Evolutionary conservation across 305 asterid genomes (phyloP).

Genomic region (Solanum aculeatissimum): DNA sequence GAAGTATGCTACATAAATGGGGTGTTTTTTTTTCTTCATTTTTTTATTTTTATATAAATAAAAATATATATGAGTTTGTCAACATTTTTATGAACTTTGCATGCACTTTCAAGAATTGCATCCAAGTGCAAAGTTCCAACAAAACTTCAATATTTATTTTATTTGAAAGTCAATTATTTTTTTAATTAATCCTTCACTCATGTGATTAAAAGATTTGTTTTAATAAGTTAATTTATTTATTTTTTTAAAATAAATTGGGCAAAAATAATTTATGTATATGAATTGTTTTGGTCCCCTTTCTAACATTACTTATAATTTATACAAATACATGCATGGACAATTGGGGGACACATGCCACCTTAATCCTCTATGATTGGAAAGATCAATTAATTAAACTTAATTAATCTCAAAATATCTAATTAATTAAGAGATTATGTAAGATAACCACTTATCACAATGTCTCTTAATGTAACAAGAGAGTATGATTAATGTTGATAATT

Average conservation of each 20-base stretch:
- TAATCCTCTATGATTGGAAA: not conserved
- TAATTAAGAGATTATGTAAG: not conserved
- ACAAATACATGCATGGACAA: not conserved
- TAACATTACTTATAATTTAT: not conserved
- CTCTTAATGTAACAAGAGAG: not conserved
- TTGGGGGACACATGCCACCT: not conserved
- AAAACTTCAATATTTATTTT: not conserved
- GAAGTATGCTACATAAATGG: too few species aligned
- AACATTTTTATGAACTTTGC: not conserved
- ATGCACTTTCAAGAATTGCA: not conserved
- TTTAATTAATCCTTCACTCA: not conserved
- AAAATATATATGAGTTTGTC: too few species aligned
- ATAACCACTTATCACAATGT: not conserved
- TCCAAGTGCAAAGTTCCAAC: not conserved
- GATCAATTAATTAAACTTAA: not conserved
- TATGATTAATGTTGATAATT: not conserved
- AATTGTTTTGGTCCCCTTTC: not conserved
- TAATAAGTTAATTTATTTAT: not conserved
- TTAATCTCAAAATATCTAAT: not conserved
- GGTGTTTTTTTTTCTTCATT: too few species aligned
- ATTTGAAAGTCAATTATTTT: not conserved
- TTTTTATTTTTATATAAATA: too few species aligned
- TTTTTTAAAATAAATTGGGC: not conserved
- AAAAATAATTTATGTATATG: not conserved
- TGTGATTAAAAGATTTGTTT: not conserved